Evolutionary conservation across 768 basidiomycete species (phyloP).

Genomic region (Dentipellis sp.): DNA sequence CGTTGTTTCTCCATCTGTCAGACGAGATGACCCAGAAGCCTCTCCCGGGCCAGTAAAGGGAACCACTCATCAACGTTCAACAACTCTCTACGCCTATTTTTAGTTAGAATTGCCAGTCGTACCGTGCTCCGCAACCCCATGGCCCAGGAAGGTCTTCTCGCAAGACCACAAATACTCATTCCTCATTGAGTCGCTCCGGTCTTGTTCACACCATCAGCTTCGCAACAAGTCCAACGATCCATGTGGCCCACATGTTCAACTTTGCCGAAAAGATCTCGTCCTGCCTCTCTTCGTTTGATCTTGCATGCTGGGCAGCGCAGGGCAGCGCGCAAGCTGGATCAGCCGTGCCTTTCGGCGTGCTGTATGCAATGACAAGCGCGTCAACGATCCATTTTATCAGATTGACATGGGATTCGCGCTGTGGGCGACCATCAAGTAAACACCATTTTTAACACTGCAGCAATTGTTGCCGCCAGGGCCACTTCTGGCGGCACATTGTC

Average conservation of each 20-base stretch:
- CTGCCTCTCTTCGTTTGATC: conserved; percentile 3
- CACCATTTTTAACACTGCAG: conserved; percentile 74
- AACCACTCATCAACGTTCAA: conserved; percentile 26
- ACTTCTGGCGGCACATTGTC: conserved; percentile 68
- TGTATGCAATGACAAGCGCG: conserved; percentile 23
- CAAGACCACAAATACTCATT: conserved; percentile 10
- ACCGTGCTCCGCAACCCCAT: conserved; percentile 3
- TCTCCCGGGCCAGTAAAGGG: conserved; percentile 1
- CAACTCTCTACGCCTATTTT: conserved; percentile 8
- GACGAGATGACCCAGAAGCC: background rate
- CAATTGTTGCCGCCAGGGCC: conserved; percentile 44
- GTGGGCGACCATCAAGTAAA: conserved; percentile 62
- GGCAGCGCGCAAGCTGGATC: conserved; percentile 10
- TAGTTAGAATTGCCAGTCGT: background rate
- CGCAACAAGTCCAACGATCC: background rate
- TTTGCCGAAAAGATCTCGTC: conserved; percentile 8
- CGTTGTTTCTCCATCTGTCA: conserved; percentile 1
- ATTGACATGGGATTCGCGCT: conserved; percentile 29
- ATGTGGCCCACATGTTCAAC: conserved; percentile 8
- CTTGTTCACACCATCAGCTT: conserved; percentile 2
- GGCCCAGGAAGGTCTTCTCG: conserved; percentile 2
- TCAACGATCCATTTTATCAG: background rate
- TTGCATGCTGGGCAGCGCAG: conserved; percentile 8
- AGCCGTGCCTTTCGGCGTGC: background rate
- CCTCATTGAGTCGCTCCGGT: conserved; percentile 6